Conservation (phyloP, 805 yeast genomes). For the Candida rishiriensis region DNA sequence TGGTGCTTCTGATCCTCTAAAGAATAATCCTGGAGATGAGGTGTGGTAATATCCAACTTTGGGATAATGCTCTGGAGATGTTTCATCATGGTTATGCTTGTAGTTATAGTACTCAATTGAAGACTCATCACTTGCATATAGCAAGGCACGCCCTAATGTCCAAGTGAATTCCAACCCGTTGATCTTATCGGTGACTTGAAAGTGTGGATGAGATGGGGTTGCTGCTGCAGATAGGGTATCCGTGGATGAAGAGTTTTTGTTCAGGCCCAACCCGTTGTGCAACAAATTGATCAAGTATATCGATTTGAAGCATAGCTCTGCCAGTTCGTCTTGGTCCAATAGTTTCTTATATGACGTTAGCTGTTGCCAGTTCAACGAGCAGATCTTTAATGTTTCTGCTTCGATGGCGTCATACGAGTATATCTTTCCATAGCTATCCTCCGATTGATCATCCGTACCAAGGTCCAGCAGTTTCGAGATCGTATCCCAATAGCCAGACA, state of each 20-base stretch:
- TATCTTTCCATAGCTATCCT: slow-evolving; percentile 30
- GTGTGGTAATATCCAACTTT: slow-evolving; percentile 44
- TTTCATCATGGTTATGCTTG: slow-evolving; percentile 12
- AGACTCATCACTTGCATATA: slow-evolving; percentile 55
- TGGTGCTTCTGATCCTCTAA: slow-evolving; percentile 49
- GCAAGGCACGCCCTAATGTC: slow-evolving; percentile 80
- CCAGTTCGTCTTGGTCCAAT: slow-evolving; percentile 37
- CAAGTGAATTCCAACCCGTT: slow-evolving; percentile 84
- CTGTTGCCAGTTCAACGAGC: slow-evolving; percentile 37
- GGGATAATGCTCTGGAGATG: slow-evolving; percentile 7
- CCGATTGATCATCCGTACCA: slow-evolving; percentile 15
- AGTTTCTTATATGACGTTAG: slow-evolving; percentile 26
- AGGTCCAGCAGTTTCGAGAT: slow-evolving; percentile 42
- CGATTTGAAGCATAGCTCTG: slow-evolving; percentile 57
- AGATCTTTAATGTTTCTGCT: slow-evolving; percentile 41
- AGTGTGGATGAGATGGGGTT: slow-evolving; percentile 10
- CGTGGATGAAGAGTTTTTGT: slow-evolving; percentile 44
- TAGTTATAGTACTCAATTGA: slow-evolving; percentile 36
- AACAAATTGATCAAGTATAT: slow-evolving; percentile 54
- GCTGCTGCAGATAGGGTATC: slow-evolving; percentile 13
- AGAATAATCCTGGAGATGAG: slow-evolving; percentile 43
- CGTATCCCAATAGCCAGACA: slow-evolving; percentile 66
- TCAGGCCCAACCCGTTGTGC: slow-evolving; percentile 59
- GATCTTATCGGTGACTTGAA: slow-evolving; percentile 53
- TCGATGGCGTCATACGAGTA: slow-evolving; percentile 44